Percentiles rank a stretch among this genome's conserved stretches.
phyloP scores from a whole-genome alignment of 1,284 basidiomycete species.

The Amylostereum areolatum region DNA sequence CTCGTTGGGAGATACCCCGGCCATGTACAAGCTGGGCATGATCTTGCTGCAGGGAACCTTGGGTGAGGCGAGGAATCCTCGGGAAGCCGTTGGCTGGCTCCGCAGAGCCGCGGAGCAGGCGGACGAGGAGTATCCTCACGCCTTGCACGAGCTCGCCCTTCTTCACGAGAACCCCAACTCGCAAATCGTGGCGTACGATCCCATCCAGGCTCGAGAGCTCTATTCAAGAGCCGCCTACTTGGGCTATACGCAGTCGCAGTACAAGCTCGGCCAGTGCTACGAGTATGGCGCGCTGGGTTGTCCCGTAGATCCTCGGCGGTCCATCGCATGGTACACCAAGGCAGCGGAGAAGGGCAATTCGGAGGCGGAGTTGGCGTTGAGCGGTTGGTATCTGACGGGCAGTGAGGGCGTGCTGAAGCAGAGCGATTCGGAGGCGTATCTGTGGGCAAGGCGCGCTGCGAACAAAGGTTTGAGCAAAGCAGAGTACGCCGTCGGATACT shows the following conservation, averaged over 20 bases:
- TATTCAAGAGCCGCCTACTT: slow-evolving; percentile 92
- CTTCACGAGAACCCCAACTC: slow-evolving; percentile 79
- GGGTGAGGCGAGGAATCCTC: slow-evolving; percentile 79
- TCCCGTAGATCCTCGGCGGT: slow-evolving; percentile 87
- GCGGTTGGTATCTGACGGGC: slow-evolving; percentile 96
- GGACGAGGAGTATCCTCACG: slow-evolving; percentile 98
- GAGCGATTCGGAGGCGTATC: slow-evolving; percentile 94
- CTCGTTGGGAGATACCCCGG: slow-evolving; percentile 92
- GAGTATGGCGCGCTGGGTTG: slow-evolving; percentile 91
- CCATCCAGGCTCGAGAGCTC: slow-evolving; percentile 77
- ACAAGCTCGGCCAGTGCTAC: slow-evolving; percentile 92
- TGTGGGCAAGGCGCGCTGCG: slow-evolving; percentile 92
- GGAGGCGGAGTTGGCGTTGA: slow-evolving; percentile 92
- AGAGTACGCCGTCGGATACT: slow-evolving; percentile 96
- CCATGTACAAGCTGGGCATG: slow-evolving; percentile 99
- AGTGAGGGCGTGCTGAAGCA: slow-evolving; percentile 96
- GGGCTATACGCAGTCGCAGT: slow-evolving; percentile 91
- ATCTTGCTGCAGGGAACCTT: slow-evolving; percentile 85
- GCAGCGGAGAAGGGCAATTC: slow-evolving; percentile 94
- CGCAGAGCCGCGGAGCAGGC: slow-evolving; percentile 94
- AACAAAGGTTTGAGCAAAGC: slow-evolving; percentile 93
- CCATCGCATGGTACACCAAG: slow-evolving; percentile 98
- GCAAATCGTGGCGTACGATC: slow-evolving; percentile 66
- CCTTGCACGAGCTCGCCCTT: slow-evolving; percentile 92
- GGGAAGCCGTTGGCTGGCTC: slow-evolving; percentile 94